Evolutionary conservation across 371 early-diverging fungal genomes (phyloP).

Genomic region (Saksenaea oblongispora): DNA sequence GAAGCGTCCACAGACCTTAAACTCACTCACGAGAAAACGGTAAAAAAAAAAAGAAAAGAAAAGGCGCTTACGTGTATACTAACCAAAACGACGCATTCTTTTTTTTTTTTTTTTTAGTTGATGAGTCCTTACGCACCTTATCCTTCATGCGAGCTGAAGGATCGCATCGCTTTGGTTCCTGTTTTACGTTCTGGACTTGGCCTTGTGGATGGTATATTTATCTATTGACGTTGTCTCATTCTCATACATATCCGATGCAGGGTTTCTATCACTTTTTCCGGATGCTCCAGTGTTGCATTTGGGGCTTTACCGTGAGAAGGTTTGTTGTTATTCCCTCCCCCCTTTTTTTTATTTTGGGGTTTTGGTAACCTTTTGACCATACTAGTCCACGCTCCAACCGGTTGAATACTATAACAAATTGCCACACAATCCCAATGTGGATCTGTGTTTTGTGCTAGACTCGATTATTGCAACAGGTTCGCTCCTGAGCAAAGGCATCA

Average conservation of each 20-base stretch:
- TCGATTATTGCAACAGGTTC: conserved; percentile 84
- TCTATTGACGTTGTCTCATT: background rate
- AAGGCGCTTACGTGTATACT: background rate
- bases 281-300: conserved; percentile 77
- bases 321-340: conserved; percentile 7
- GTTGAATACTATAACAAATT: conserved; percentile 96
- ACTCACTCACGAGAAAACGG: conserved; percentile 40
- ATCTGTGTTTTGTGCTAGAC: conserved; percentile 78
- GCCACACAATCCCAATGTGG: conserved; percentile 66
- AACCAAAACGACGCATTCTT: too few species aligned
- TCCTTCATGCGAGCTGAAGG: conserved; percentile 49
- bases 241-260: conserved; percentile 28
- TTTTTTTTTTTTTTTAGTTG: conserved; percentile 32
- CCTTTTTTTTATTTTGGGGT: background rate
- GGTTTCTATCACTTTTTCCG: conserved; percentile 70
- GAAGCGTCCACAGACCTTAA: conserved; percentile 65
- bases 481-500: background rate
- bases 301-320: conserved; percentile 85
- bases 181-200: conserved; percentile 81
- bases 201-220: conserved; percentile 64
- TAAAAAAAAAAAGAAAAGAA: conserved; percentile 11
- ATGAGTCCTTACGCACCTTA: conserved; percentile 54
- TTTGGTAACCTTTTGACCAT: background rate
- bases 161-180: conserved; percentile 75
- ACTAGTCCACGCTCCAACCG: conserved; percentile 70